Evolutionary conservation across 352 stramenopile genomes (phyloP), one percentile per base, ranked within the genome.

Genomic region (Salisapilia sapeloensis): DNA sequence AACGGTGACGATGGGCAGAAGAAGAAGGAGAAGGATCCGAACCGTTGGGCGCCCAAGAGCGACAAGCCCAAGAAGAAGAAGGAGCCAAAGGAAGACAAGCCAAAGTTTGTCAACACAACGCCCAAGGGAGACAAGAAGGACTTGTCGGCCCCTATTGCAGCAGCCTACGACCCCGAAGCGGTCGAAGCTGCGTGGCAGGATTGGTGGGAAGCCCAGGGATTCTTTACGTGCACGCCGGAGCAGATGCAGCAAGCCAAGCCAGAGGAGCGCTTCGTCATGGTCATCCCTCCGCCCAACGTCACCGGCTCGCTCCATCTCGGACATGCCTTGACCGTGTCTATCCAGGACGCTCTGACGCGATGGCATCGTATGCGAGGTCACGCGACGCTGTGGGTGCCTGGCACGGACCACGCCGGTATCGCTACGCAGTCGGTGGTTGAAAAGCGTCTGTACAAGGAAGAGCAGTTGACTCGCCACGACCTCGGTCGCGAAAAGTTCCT

Each of bases 351-450:
- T 19, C 60, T 99, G 33, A 87, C 93, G 17, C 72, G 95, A 22
- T 99, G 95, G 78, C 89, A 99, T 71, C 83, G 94, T 18, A 99
- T 99, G 96, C 67, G 92, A 14, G 96, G 95, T 13, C 72, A 96
- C 41, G 85, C 91, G 19, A 96, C 95, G n/a, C 54, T 98, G 7
- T 99, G 93, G 92, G 71, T 98, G 14, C 96, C 95, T 0, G 95
- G 92, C 46, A 90, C 79, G 29, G 96, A 99, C 54, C 96, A 99
- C 66, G 96, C 96, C 0, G 95, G 96, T 21, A 99, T 99, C 40
- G 94, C 95, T 0, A 99, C 95, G 4, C 96, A 98, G 53, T 74
- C 71, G 16, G 78, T 93, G 10, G 82, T 95, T 4, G 82, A 95
- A 59, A 90, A 89, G 41, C 60, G 72, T 7, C 46, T 96, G 23